A percentile compares a stretch with the other conserved stretches of the same genome.
phyloP scores from a whole-genome alignment of 1,284 basidiomycete genomes.

The Pascua guehoae region DNA sequence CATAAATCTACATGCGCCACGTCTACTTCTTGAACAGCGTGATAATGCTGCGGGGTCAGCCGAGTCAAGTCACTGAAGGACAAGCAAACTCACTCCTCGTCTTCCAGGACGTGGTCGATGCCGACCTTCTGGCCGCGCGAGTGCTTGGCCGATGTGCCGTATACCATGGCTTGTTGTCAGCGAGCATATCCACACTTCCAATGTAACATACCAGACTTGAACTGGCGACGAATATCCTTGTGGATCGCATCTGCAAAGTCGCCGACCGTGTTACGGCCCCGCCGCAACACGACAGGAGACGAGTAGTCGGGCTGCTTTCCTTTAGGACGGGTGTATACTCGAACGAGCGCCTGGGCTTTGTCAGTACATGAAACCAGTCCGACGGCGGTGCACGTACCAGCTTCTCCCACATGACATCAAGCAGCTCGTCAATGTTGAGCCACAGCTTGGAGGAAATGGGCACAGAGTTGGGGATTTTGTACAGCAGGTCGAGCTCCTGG shows the following conservation, averaged over 20 bases:
- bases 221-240: conserved; percentile 50
- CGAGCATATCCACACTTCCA: conserved; percentile 66
- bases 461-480: conserved; percentile 78
- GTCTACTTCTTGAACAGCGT: conserved; percentile 17
- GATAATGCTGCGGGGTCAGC: conserved; percentile 11
- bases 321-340: conserved; percentile 82
- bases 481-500: conserved; percentile 94
- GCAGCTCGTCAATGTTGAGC: conserved; percentile 95
- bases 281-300: conserved; percentile 63
- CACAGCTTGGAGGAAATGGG: conserved; percentile 65
- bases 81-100: conserved; percentile 60
- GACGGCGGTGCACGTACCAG: conserved; percentile 67
- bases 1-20: no score
- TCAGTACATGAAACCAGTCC: not conserved
- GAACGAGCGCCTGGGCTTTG: not conserved
- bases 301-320: conserved; percentile 86
- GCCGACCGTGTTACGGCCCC: conserved; percentile 52
- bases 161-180: conserved; percentile 73
- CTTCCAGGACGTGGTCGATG: conserved; percentile 79
- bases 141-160: conserved; percentile 94
- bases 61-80: not conserved
- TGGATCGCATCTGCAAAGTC: conserved; percentile 28
- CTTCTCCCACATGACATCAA: conserved; percentile 84
- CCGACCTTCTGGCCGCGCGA: conserved; percentile 95
- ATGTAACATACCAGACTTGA: conserved; percentile 42